Conservation (phyloP, 148 eudicot genomes). For the Talinum fruticosum region DNA sequence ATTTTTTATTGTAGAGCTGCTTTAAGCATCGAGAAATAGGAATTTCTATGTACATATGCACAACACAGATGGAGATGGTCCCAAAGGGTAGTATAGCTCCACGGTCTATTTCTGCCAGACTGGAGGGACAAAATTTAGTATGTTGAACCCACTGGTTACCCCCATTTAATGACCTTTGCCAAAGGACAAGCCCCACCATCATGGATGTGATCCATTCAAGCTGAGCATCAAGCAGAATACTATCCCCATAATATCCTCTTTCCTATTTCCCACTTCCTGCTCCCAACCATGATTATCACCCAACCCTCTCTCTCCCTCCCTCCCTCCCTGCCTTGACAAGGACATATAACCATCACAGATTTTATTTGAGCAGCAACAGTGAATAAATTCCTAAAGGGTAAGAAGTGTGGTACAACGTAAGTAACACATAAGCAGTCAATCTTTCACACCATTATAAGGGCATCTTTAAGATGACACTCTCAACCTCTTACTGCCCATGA, state of each 20-base stretch:
- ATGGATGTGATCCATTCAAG: conserved; percentile 21
- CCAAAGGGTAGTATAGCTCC: conserved; percentile 17
- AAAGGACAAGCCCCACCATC: conserved; percentile 16
- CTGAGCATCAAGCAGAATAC: conserved; percentile 17
- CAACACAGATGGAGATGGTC: conserved; percentile 20
- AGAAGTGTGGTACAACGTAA: not conserved
- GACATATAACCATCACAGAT: conserved; percentile 28
- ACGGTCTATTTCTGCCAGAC: conserved; percentile 22
- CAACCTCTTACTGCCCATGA: not conserved
- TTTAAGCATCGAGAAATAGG: not conserved
- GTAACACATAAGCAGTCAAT: not conserved
- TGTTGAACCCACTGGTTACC: conserved; percentile 17
- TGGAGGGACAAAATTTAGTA: conserved; percentile 17
- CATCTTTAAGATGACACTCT: not conserved
- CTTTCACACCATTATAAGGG: not conserved
- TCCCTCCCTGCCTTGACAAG: conserved; percentile 2
- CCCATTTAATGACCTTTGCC: conserved; percentile 23
- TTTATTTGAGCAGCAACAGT: not conserved
- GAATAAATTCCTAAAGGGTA: conserved; percentile 15
- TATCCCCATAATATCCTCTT: conserved; percentile 7
- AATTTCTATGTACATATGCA: not conserved
- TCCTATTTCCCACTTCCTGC: conserved; percentile 13
- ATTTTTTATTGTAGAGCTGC: not conserved
- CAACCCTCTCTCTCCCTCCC: not conserved
- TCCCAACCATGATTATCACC: not conserved